Evolutionary conservation across 306 rosid genomes (phyloP), one percentile per base, ranked within the genome.

Genomic region (Castanea sativa): DNA sequence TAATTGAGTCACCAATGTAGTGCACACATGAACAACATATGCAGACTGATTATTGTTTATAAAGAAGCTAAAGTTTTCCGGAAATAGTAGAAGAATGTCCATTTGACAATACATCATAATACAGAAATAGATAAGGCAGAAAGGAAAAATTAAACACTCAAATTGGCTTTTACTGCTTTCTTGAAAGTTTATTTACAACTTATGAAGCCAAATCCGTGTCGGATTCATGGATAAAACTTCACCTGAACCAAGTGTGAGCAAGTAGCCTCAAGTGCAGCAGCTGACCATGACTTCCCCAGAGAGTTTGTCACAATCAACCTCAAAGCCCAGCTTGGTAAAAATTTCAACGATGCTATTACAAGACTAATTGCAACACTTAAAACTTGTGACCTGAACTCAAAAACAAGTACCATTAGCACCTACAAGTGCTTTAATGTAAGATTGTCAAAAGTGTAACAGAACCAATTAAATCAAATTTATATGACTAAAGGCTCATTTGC

Each of bases 201-300:
- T 30, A 64, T 64, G 70, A 64, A 64, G 45, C 43, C 70, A 8
- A 19, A 49, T 49, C 8, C 13, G 5, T 16, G 27, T 32, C 43
- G 73, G 60, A 73, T 68, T n/a, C 69, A 76, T 55, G 53, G 25
- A 75, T 41, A 73, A 69, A 81, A 74, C 56, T 81, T 82, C 84
- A 88, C 99, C 97, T 91, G 87, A 69, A 89, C 68, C 91, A 95
- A 87, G 85, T 89, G 96, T 79, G 93, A 90, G 93, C 98, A 91
- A 83, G 90, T 79, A 79, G 89, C 92, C 78, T 91, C 96, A 86
- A 89, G 76, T 73, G 93, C 98, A 82, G 74, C 82, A 81, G 79
- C 78, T 12, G 98, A 95, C 98, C 98, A 93, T 76, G 94, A 88
- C 65, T 83, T 87, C 80, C 93, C 98, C 77, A 93, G 68, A 76